Conservation (phyloP, 768 basidiomycete species). For the Gloeopeniophorella convolvens region DNA sequence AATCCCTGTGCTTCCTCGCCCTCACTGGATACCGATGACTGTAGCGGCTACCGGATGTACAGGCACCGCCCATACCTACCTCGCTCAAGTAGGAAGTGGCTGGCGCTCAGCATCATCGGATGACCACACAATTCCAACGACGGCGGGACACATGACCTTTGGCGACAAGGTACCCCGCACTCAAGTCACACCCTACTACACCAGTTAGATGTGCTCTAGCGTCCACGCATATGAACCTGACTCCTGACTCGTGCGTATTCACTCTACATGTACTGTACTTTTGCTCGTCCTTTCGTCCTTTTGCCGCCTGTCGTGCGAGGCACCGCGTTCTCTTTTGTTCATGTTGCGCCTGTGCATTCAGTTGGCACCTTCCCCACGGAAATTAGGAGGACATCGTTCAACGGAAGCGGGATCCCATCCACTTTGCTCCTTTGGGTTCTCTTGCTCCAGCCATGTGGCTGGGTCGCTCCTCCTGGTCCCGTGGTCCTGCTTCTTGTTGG, state of each 20-base stretch:
- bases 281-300: too few species aligned
- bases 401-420: constrained; percentile 1
- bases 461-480: background rate
- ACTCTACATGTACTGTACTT: too few species aligned
- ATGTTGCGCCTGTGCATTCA: too few species aligned
- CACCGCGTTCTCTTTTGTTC: too few species aligned
- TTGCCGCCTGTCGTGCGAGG: too few species aligned
- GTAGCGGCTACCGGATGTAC: background rate
- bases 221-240: too few species aligned
- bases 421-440: constrained; percentile 9
- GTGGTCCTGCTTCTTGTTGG: background rate
- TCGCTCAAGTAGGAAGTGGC: background rate
- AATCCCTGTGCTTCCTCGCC: background rate
- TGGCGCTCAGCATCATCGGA: background rate
- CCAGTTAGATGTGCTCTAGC: too few species aligned
- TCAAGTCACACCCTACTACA: too few species aligned
- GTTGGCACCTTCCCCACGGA: too few species aligned
- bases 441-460: background rate
- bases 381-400: too few species aligned
- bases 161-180: background rate
- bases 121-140: constrained; percentile 1
- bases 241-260: too few species aligned
- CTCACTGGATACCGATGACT: background rate
- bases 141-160: constrained; percentile 8
- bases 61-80: constrained; percentile 2